Evolutionary conservation across 2,329 filamentous ascomycete genomes (phyloP), one percentile per base, ranked within the genome.

Genomic region (Tricladium varicosporioides): DNA sequence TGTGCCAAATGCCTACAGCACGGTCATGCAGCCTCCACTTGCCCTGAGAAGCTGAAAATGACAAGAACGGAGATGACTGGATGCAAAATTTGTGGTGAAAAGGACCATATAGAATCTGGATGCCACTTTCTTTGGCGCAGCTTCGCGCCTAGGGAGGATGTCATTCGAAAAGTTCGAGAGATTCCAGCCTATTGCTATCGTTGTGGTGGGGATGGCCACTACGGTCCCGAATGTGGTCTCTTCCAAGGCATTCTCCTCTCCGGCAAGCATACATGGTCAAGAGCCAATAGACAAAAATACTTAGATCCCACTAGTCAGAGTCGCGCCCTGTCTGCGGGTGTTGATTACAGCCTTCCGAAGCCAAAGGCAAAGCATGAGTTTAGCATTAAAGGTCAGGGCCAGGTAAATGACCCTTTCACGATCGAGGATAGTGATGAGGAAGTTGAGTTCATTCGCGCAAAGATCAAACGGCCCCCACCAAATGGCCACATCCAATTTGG

Each of bases 51-150:
- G 59, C 75, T 88, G 44, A 69, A 71, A 2, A 62, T 79, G 51
- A 73, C 78, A 14, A 78, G 78, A 60, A 76, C 77, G 14, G 83
- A 86, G 54, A 76, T 77, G 18, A 73, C 80, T 48, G 77, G 79
- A 2, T 91, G 88, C 68, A 81, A 82, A 10, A 74, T 84, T 33
- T 91, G 88, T 70, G 73, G 73, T 42, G 78, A 78, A 5, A 61
- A 66, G 2, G 74, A 78, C 8, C 88, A 91, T 64, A 63, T 78
- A 8, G 87, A 90, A 66, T 68, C 74, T 11, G 72, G 79, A 2
- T 91, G 88, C 68, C 78, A 80, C 53, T 74, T 78, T 48, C 72
- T 86, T 19, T 90, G 85, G 85, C 76, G 80, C 56, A 83, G 77
- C 15, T 86, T 80, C 67, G 69, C 72, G 11, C 76, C 75, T 1